phyloP scores from a whole-genome alignment of 1,284 basidiomycete species.

The Cutaneotrichosporon arboriforme region DNA sequence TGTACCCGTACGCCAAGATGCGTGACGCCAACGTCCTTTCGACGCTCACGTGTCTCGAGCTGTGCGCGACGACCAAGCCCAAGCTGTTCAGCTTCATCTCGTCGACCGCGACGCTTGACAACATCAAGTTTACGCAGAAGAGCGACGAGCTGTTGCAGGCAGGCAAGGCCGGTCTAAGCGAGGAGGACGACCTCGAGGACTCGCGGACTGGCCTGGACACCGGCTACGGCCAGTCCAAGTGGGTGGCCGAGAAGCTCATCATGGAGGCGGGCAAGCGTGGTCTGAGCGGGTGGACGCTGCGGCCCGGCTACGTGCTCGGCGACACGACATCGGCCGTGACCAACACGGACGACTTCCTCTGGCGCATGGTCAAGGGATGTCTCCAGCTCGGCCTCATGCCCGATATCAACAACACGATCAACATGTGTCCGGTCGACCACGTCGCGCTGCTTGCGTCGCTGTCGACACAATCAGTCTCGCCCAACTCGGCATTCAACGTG shows the following conservation, averaged over 20 bases:
- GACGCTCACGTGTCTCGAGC: slow-evolving; percentile 74
- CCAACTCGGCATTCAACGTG: slow-evolving; percentile 55
- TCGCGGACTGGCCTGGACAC: slow-evolving; percentile 71
- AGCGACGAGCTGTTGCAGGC: slow-evolving; percentile 62
- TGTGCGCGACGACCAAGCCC: slow-evolving; percentile 66
- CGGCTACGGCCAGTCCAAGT: slow-evolving; percentile 97
- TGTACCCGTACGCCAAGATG: slow-evolving; percentile 93
- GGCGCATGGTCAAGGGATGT: slow-evolving; percentile 96
- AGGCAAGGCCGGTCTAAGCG: slow-evolving; percentile 66
- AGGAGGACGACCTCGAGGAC: slow-evolving; percentile 86
- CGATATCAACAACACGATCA: slow-evolving; percentile 96
- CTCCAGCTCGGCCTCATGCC: slow-evolving; percentile 91
- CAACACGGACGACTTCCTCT: slow-evolving; percentile 98
- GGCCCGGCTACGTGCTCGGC: slow-evolving; percentile 95
- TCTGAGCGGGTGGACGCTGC: slow-evolving; percentile 77
- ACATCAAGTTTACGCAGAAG: slow-evolving; percentile 79
- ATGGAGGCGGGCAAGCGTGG: slow-evolving; percentile 86
- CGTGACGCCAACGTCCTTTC: slow-evolving; percentile 86
- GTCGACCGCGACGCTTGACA: slow-evolving; percentile 88
- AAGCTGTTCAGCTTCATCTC: slow-evolving; percentile 90
- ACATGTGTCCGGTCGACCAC: slow-evolving; percentile 97
- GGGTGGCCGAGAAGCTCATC: slow-evolving; percentile 93
- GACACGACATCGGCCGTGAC: slow-evolving; percentile 86
- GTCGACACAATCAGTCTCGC: slow-evolving; percentile 58
- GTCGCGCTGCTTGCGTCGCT: slow-evolving; percentile 78